Evolutionary conservation across 768 basidiomycete species (phyloP).

Genomic region (Vararia minispora): DNA sequence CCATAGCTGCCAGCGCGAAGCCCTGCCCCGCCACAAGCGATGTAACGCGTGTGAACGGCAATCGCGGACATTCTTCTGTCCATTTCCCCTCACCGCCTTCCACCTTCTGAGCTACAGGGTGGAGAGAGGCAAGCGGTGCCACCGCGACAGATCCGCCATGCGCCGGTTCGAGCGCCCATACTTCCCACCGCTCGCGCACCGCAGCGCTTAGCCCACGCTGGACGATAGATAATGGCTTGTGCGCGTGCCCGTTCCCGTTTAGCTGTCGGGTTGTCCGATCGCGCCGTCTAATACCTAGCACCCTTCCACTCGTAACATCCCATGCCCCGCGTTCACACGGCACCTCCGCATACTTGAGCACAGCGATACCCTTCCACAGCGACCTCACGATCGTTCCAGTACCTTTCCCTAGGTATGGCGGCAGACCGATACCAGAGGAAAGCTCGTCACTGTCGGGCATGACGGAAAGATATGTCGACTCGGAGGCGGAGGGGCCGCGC

Average conservation of each 20-base stretch:
- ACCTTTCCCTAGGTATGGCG: constrained; percentile 3
- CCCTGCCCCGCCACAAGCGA: constrained; percentile 10
- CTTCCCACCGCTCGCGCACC: constrained; percentile 72
- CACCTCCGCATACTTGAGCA: constrained; percentile 42
- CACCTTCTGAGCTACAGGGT: constrained; percentile 11
- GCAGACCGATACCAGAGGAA: constrained; percentile 13
- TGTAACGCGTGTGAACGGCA: constrained; percentile 14
- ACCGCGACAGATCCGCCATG: constrained; percentile 34
- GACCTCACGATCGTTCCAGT: constrained; percentile 18
- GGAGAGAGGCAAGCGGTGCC: constrained; percentile 40
- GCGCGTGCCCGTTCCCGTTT: constrained; percentile 18
- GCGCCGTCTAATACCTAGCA: constrained; percentile 63
- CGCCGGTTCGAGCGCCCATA: constrained; percentile 66
- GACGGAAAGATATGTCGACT: constrained; percentile 34
- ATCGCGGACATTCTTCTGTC: too few species aligned
- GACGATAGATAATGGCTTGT: constrained; percentile 11
- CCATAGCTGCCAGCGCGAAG: constrained; percentile 13
- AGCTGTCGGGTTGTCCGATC: constrained; percentile 29
- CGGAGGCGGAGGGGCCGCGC: constrained; percentile 38
- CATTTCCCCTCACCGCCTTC: too few species aligned
- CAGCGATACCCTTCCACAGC: constrained; percentile 48
- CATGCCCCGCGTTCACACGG: constrained; percentile 70
- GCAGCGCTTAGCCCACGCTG: constrained; percentile 42
- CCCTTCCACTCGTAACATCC: constrained; percentile 45
- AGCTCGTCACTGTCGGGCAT: constrained; percentile 31